Conservation (phyloP, 2,329 filamentous ascomycete genomes). For the Elsinoe australis region DNA sequence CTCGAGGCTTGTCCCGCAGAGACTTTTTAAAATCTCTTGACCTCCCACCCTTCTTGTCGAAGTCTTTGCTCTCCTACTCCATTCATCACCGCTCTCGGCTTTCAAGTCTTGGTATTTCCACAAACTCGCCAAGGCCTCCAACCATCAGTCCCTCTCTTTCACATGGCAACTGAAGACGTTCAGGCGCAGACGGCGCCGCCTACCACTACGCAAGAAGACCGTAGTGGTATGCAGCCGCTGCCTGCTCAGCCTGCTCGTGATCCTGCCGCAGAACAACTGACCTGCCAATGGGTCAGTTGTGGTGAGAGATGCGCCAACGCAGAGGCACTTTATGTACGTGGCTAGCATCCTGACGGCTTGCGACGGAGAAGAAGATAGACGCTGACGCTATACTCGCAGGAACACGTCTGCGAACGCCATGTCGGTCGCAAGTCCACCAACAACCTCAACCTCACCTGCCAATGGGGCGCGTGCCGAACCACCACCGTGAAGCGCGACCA, state of each 20-base stretch:
- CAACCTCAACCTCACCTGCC: constrained; percentile 93
- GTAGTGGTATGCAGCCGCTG: constrained; percentile 17
- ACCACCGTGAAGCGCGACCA: constrained; percentile 98
- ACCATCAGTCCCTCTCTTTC: not conserved
- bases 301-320: constrained; percentile 52
- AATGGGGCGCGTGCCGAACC: constrained; percentile 92
- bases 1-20: not conserved
- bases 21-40: constrained; percentile 4
- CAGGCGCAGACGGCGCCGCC: constrained; percentile 10
- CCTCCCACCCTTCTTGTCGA: not conserved
- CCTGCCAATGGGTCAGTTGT: constrained; percentile 57
- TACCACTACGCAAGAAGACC: not conserved
- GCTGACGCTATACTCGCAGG: constrained; percentile 56
- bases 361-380: too few species aligned
- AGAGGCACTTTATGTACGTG: constrained; percentile 56
- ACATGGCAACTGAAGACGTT: constrained; percentile 15
- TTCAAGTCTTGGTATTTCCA: not conserved
- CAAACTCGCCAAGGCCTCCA: not conserved
- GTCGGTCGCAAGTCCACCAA: constrained; percentile 98
- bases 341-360: not conserved
- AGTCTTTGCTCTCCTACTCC: not conserved
- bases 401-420: constrained; percentile 96
- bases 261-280: constrained; percentile 39
- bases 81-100: not conserved
- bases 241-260: constrained; percentile 26